Evolutionary conservation across 2,329 filamentous ascomycete genomes (phyloP).

Genomic region (Epichloe gansuensis): DNA sequence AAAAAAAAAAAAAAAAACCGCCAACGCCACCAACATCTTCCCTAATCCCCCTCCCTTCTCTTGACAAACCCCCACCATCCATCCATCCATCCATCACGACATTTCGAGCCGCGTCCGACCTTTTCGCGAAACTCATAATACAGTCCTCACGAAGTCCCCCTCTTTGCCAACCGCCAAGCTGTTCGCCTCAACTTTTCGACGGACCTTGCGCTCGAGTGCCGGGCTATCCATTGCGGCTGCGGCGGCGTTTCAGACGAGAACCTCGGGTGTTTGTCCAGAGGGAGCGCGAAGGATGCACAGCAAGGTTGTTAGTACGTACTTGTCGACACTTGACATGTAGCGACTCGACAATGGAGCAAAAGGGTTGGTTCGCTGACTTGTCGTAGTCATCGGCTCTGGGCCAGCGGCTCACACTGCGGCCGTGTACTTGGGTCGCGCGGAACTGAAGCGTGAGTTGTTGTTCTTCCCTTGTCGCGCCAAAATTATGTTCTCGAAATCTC

Average conservation of each 20-base stretch:
- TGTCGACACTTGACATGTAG: constrained; percentile 1
- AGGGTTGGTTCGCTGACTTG: background rate
- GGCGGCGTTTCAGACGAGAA: constrained; percentile 43
- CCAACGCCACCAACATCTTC: too few relatives aligned
- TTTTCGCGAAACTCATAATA: too few relatives aligned
- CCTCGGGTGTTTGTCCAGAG: background rate
- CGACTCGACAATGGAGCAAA: background rate
- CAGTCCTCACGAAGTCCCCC: too few relatives aligned
- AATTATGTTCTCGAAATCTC: background rate
- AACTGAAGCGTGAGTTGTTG: constrained; percentile 59
- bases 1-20: too few relatives aligned
- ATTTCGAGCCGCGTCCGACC: background rate
- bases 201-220: constrained; percentile 63
- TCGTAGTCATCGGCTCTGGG: constrained; percentile 73
- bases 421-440: constrained; percentile 88
- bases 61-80: background rate
- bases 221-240: constrained; percentile 63
- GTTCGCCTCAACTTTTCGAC: constrained; percentile 76
- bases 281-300: constrained; percentile 65
- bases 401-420: constrained; percentile 95
- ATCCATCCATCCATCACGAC: background rate
- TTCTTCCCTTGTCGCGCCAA: background rate
- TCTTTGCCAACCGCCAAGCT: constrained; percentile 52
- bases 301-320: constrained; percentile 72
- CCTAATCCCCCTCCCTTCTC: too few relatives aligned